Evolutionary conservation across 73 alveolate species (phyloP), one percentile per base, ranked within the genome.

Genomic region (Paramecium bursaria): DNA sequence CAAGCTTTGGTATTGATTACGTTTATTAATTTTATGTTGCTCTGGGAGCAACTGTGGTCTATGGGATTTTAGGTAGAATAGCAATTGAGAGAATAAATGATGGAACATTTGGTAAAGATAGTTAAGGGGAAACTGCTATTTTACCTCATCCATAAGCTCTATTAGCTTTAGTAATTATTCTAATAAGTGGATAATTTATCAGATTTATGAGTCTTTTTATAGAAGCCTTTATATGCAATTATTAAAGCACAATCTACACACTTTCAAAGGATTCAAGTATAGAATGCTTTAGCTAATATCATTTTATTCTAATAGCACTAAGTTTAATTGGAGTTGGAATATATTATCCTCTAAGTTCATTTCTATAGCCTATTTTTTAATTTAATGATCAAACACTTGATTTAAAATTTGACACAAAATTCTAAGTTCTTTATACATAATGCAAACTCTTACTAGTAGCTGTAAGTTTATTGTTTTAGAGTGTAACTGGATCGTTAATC

Each of bases 161-260:
- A 39, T 27, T 67, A 15, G 22, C 82, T 15, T 21, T 21, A 67
- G 27, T 47, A 1, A 67, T 67, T 15, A 31, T 21, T 25, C 17
- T 67, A 0, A 10, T 67, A 15, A 67, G 33, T 67, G 57, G 54
- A 2, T 31, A 39, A 15, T 67, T 67, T 10, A 42, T 67, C 0
- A 42, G 27, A 31, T 21, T 67, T 19, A 67, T 67, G 82, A 67
- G 33, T 19, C 14, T 57, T 0, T 67, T 7, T 67, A 67, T 67
- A 3, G 82, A 67, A 39, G 82, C 60, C 21, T 67, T 67, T 67
- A 57, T 42, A 10, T 67, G 82, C 35, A 47, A 67, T 19, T 67
- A 67, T 67, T n/a, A n/a, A n/a, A n/a, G n/a, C n/a, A n/a, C n/a
- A n/a, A n/a, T n/a, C n/a, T n/a, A n/a, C n/a, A n/a, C n/a, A n/a